Base-by-base conservation (phyloP, 2,329 filamentous ascomycete genomes). In the Alternaria burnsii region DNA sequence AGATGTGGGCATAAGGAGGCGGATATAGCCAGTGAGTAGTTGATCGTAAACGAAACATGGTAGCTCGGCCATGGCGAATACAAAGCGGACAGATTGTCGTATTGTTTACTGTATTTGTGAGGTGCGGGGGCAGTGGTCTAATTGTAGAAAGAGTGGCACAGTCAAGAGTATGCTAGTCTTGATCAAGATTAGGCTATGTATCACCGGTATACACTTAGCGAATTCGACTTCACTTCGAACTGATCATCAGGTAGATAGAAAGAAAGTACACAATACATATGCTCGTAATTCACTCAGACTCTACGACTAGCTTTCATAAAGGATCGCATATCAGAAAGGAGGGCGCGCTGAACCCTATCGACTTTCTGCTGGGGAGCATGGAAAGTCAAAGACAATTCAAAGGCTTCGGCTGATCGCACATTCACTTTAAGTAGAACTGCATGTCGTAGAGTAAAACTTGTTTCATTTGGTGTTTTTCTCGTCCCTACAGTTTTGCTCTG, bases 401-500 rank as follows among this genome's bases (percentile, higher is more conserved):
- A 16, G 16, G 34, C 16, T 16, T 8, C 9, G 16, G 16, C 16
- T 9, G 34, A 9, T 11, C 9, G 9, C 38, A n/a, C 38, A 11
- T 20, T 38, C 34, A 18, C 6, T 18, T 18, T 3, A 16, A 4
- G 7, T n/a, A n/a, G 14, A 3, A 18, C 2, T 38, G 34, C 34
- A 18, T 18, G 7, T n/a, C 6, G 4, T n/a, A 18, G n/a, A 20
- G 10, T 0, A 11, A 48, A 7, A n/a, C 18, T 34, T 22, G 30
- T 28, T 32, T 11, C 14, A 8, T 36, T 11, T 12, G 32, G 26
- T 50, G 46, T 24, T 50, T 7, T n/a, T 16, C 11, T 18, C 5
- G 42, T 8, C 28, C 42, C 40, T 60, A 81, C 58, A 63, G 74
- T 74, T 58, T 80, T 61, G 69, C 79, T 73, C 76, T 82, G 66